Conservation (phyloP, 805 yeast genomes). For the Metschnikowia aberdeeniae region DNA sequence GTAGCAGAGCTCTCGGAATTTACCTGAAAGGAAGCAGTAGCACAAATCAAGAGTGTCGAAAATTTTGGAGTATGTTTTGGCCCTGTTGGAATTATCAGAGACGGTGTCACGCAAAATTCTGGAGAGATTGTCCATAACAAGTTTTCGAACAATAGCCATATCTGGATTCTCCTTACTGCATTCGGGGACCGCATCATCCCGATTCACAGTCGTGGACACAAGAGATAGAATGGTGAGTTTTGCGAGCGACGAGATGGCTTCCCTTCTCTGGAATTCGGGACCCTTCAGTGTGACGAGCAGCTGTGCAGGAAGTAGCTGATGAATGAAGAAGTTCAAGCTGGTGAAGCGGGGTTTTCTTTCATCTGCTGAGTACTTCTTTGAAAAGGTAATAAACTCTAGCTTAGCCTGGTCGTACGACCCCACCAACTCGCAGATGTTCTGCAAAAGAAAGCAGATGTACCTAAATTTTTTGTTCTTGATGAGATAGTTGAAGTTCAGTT, state of each 20-base stretch:
- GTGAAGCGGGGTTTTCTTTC: slow-evolving; percentile 65
- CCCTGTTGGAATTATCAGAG: slow-evolving; percentile 30
- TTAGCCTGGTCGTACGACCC: slow-evolving; percentile 79
- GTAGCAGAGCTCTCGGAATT: slow-evolving; percentile 38
- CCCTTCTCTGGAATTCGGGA: slow-evolving; percentile 46
- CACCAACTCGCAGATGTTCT: slow-evolving; percentile 63
- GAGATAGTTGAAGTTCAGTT: slow-evolving; percentile 12
- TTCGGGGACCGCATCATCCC: slow-evolving; percentile 42
- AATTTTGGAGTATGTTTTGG: slow-evolving; percentile 51
- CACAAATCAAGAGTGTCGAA: slow-evolving; percentile 50
- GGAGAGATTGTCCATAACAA: slow-evolving; percentile 63
- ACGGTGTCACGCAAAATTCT: slow-evolving; percentile 57
- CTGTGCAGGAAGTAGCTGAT: slow-evolving; percentile 64
- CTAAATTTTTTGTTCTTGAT: slow-evolving; percentile 55
- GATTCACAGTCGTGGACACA: slow-evolving; percentile 53
- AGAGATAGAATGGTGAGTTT: slow-evolving; percentile 58
- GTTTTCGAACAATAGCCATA: slow-evolving; percentile 67
- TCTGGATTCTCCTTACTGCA: slow-evolving; percentile 60
- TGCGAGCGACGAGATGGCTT: slow-evolving; percentile 57
- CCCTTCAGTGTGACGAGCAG: slow-evolving; percentile 35
- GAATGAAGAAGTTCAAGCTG: slow-evolving; percentile 70
- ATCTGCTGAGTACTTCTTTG: slow-evolving; percentile 45
- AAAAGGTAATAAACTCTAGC: slow-evolving; percentile 74
- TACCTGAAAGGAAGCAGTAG: slow-evolving; percentile 41
- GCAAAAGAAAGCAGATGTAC: slow-evolving; percentile 65